Evolutionary conservation across 495 filamentous ascomycete genomes (phyloP).

Genomic region (Evernia prunastri): DNA sequence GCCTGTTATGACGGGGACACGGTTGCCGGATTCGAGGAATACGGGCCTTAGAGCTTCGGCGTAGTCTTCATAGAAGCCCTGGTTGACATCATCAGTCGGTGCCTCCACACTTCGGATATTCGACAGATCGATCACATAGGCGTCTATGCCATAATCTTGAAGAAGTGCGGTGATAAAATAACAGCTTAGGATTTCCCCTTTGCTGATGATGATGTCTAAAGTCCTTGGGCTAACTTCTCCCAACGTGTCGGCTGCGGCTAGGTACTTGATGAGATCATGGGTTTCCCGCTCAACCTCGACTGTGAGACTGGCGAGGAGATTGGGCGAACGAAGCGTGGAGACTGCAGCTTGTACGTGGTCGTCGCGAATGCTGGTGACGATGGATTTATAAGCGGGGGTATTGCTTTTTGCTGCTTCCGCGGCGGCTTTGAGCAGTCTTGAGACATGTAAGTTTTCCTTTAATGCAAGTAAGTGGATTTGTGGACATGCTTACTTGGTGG

Average conservation of each 20-base stretch:
- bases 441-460: neutral
- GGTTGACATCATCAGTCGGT: slow-evolving; percentile 54
- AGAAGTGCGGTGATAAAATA: slow-evolving; percentile 76
- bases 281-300: slow-evolving; percentile 70
- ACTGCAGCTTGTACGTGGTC: neutral
- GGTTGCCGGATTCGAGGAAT: slow-evolving; percentile 58
- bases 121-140: slow-evolving; percentile 78
- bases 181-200: slow-evolving; percentile 88
- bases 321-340: slow-evolving; percentile 13
- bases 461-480: slow-evolving; percentile 34
- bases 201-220: slow-evolving; percentile 83
- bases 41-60: slow-evolving; percentile 57
- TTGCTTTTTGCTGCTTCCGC: neutral
- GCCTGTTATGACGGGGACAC: slow-evolving; percentile 71
- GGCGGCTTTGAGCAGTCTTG: neutral
- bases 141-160: slow-evolving; percentile 66
- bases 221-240: slow-evolving; percentile 72
- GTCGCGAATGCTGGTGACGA: neutral
- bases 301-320: slow-evolving; percentile 51
- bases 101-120: slow-evolving; percentile 62
- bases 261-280: slow-evolving; percentile 48
- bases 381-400: neutral
- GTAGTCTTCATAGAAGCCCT: slow-evolving; percentile 71
- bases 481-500: slow-evolving; percentile 66
- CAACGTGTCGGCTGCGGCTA: slow-evolving; percentile 54